Conservation (phyloP, 2,329 filamentous ascomycete genomes). For the Venturiaceae sp. region DNA sequence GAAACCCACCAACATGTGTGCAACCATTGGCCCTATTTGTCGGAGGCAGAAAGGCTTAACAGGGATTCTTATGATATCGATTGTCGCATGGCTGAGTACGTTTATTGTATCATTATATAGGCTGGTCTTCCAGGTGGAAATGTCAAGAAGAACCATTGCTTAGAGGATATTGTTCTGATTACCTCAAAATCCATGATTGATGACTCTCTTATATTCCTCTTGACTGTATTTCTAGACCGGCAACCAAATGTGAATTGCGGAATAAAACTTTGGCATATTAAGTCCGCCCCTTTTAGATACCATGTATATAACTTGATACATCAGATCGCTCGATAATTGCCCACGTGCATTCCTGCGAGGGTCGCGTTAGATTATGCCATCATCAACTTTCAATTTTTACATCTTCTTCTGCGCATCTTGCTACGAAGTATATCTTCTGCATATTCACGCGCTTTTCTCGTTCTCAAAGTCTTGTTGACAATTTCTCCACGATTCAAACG, state of each 20-base stretch:
- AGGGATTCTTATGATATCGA: constrained; percentile 67
- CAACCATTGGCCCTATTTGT: constrained; percentile 40
- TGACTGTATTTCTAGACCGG: too few species aligned
- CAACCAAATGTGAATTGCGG: too few species aligned
- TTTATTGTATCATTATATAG: constrained; percentile 52
- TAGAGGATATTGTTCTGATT: too few species aligned
- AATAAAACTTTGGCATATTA: too few species aligned
- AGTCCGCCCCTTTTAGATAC: too few species aligned
- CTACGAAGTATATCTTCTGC: not conserved
- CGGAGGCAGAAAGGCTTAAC: constrained; percentile 60
- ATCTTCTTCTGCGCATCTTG: not conserved
- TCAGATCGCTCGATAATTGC: too few species aligned
- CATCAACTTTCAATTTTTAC: not conserved
- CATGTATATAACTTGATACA: too few species aligned
- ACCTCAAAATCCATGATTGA: too few species aligned
- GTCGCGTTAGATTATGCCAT: not conserved
- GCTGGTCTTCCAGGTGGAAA: too few species aligned
- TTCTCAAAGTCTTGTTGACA: not conserved
- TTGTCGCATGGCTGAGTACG: constrained; percentile 83
- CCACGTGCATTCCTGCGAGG: too few species aligned
- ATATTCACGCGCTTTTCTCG: not conserved
- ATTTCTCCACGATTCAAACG: not conserved
- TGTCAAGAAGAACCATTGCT: too few species aligned
- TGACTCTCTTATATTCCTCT: too few species aligned
- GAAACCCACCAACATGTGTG: constrained; percentile 11